Conservation (phyloP, 495 filamentous ascomycete species). For the Aspergillus ostianus region DNA sequence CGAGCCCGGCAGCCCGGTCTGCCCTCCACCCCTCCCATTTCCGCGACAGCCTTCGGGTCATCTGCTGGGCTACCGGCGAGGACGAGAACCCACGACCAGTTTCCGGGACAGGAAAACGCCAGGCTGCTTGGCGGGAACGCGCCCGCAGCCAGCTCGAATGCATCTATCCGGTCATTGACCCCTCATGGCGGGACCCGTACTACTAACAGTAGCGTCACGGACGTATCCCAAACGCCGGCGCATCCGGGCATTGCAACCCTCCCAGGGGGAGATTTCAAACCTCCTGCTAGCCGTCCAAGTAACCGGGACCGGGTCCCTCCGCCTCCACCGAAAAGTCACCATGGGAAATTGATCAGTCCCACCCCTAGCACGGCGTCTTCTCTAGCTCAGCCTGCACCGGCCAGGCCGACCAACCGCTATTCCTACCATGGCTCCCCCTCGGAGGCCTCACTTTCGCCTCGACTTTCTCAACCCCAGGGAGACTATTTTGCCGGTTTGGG, state of each 20-base stretch:
- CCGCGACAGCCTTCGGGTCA: constrained; percentile 17
- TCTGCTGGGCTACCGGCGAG: constrained; percentile 10
- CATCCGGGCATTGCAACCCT: constrained; percentile 38
- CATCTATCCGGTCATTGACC: constrained; percentile 10
- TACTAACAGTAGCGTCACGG: constrained; percentile 47
- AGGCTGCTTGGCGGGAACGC: constrained; percentile 3
- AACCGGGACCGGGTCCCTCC: constrained; percentile 45
- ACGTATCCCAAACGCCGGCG: constrained; percentile 43
- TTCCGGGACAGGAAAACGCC: constrained; percentile 1
- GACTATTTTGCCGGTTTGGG: constrained; percentile 32
- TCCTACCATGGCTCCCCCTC: constrained; percentile 30
- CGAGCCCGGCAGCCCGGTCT: not conserved
- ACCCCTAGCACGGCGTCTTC: constrained; percentile 25
- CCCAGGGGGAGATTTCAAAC: constrained; percentile 35
- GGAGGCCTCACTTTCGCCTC: constrained; percentile 21
- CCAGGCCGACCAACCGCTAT: constrained; percentile 26
- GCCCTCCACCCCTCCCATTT: not conserved
- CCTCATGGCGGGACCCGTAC: constrained; percentile 12
- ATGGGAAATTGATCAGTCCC: constrained; percentile 64
- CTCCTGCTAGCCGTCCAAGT: constrained; percentile 27
- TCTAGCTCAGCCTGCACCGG: constrained; percentile 24
- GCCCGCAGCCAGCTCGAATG: constrained; percentile 4
- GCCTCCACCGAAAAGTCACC: constrained; percentile 61
- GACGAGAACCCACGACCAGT: constrained; percentile 10
- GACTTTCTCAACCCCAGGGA: constrained; percentile 29